phyloP scores from a whole-genome alignment of 305 asterid genomes.

The Fraxinus angustifolia region DNA sequence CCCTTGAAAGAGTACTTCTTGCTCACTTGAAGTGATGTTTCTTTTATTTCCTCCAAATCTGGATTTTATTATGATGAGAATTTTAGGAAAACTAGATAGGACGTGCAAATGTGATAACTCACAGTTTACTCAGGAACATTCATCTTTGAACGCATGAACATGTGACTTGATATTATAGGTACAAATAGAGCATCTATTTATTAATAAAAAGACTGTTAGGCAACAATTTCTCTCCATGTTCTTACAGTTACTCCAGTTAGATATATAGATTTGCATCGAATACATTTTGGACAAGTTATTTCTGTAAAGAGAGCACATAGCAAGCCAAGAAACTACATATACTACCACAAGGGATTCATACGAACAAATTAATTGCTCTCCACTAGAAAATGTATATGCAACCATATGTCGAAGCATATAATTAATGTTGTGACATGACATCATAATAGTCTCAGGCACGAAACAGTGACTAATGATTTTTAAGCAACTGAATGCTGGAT shows the following conservation, averaged over 20 bases:
- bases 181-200: conserved; percentile 7
- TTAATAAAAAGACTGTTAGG: neutral
- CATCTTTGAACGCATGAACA: conserved; percentile 15
- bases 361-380: neutral
- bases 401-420: neutral
- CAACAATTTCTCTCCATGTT: neutral
- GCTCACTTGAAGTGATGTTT: conserved; percentile 28
- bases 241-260: neutral
- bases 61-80: conserved; percentile 24
- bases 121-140: neutral
- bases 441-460: conserved; percentile 4
- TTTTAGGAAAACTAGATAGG: conserved; percentile 21
- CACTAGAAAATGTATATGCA: neutral
- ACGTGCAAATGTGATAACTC: neutral
- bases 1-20: conserved; percentile 33
- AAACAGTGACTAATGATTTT: neutral
- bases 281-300: neutral
- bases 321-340: neutral
- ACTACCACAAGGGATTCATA: neutral
- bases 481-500: neutral
- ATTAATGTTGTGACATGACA: neutral
- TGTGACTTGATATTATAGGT: conserved; percentile 11
- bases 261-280: neutral
- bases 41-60: conserved; percentile 34
- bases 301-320: neutral